phyloP scores from a whole-genome alignment of 139 green algal species.

The Pseudopediastrum boryanum region DNA sequence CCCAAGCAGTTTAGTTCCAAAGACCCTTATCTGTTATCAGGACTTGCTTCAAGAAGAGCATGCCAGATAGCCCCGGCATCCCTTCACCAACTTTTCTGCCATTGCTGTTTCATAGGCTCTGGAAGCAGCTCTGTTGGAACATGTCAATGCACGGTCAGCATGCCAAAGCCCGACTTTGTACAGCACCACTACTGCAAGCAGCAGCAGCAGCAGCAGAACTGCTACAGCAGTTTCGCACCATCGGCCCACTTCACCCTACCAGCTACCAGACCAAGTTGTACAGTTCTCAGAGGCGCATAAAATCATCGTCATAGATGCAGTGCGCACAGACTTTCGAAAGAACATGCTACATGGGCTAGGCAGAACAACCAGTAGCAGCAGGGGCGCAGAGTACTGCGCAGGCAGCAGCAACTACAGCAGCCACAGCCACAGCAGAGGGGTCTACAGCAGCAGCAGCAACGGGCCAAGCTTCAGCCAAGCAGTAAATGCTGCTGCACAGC shows the following conservation, averaged over 20 bases:
- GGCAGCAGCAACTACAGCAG: not conserved
- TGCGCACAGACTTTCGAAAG: slow-evolving; percentile 58
- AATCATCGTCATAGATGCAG: slow-evolving; percentile 75
- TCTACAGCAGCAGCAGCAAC: not conserved
- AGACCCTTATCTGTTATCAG: no score
- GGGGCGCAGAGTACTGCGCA: no score
- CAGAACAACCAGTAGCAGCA: not conserved
- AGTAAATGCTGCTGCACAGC: not conserved
- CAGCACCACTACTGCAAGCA: no score
- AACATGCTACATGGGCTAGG: slow-evolving; percentile 22
- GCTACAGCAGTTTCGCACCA: not conserved
- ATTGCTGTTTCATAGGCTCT: not conserved
- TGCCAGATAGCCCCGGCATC: not conserved
- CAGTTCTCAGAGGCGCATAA: slow-evolving; percentile 74
- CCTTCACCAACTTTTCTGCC: not conserved
- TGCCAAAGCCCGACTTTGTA: not conserved
- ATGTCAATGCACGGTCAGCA: not conserved
- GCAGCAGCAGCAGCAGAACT: slow-evolving; percentile 24
- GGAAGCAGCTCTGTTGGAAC: not conserved
- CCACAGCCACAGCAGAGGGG: slow-evolving; percentile 12
- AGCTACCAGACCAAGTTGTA: slow-evolving; percentile 54
- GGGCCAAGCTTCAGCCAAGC: slow-evolving; percentile 2
- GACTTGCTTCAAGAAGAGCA: no score
- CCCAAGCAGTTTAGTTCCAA: no score
- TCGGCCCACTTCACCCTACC: not conserved